A percentile compares a stretch with the other conserved stretches of the same genome.
Evolutionary conservation across 305 asterid genomes (phyloP).

Genomic region (Rubia peregrina): DNA sequence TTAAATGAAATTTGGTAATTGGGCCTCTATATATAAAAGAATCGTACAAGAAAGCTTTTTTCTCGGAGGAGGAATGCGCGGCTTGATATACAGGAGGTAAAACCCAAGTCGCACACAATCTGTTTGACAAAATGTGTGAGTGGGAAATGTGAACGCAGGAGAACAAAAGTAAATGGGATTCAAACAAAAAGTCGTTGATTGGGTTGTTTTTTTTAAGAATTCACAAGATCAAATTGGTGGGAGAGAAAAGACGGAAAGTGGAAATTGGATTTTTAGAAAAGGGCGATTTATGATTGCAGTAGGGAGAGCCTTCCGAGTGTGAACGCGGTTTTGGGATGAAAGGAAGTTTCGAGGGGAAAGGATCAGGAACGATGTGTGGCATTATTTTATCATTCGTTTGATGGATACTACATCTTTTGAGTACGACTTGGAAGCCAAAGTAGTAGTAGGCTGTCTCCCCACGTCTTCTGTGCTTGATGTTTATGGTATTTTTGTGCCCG

Average conservation of each 20-base stretch:
- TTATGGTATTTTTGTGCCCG: not conserved
- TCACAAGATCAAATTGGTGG: not conserved
- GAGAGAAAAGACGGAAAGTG: not conserved
- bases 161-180: slow-evolving; percentile 18
- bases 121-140: slow-evolving; percentile 46
- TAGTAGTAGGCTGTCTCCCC: not conserved
- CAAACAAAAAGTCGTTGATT: slow-evolving; percentile 11
- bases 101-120: slow-evolving; percentile 18
- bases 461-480: slow-evolving; percentile 1
- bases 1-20: not conserved
- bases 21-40: not conserved
- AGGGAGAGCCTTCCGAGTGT: slow-evolving; percentile 18
- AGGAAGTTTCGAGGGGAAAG: slow-evolving; percentile 31
- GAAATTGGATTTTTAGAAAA: not conserved
- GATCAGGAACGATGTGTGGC: not conserved
- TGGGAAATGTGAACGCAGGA: slow-evolving; percentile 40
- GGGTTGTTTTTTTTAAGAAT: not conserved
- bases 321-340: slow-evolving; percentile 36
- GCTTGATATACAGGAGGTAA: slow-evolving; percentile 17
- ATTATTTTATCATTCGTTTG: not conserved
- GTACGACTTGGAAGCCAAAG: not conserved
- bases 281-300: not conserved
- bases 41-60: not conserved
- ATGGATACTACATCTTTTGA: not conserved
- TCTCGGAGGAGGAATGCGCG: not conserved